Evolutionary conservation across 202 grass and related monocot genomes (phyloP).

Genomic region (Alloteropsis angusta): DNA sequence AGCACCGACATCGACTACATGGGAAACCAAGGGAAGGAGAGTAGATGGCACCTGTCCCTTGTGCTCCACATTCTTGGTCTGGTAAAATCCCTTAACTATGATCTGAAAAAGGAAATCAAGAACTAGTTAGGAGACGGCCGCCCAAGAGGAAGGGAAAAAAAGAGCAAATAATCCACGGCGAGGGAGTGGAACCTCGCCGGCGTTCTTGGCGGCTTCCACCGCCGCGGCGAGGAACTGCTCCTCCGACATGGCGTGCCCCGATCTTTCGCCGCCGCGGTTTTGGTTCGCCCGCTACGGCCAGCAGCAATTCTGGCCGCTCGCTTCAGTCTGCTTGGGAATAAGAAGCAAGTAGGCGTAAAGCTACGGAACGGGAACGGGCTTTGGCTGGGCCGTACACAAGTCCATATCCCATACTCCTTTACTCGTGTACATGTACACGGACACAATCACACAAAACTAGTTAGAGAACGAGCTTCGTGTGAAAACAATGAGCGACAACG

Average conservation of each 20-base stretch:
- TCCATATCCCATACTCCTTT: not conserved
- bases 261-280: not conserved
- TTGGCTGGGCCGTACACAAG: not conserved
- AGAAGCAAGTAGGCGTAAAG: not conserved
- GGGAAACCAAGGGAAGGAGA: not conserved
- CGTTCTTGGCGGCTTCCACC: constrained; percentile 61
- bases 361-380: not conserved
- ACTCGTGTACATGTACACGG: not conserved
- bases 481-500: too few relatives aligned
- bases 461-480: too few relatives aligned
- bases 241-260: constrained; percentile 28
- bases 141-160: not conserved
- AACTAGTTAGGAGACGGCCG: not conserved
- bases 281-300: not conserved
- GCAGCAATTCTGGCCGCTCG: constrained; percentile 16
- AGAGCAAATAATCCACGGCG: not conserved
- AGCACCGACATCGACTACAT: not conserved
- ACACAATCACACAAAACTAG: too few relatives aligned
- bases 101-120: constrained; percentile 33
- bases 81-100: constrained; percentile 74
- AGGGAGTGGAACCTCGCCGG: constrained; percentile 54
- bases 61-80: constrained; percentile 93
- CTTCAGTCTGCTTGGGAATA: not conserved
- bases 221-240: constrained; percentile 63
- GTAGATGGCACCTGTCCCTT: constrained; percentile 63